Base-by-base conservation (phyloP, 495 filamentous ascomycete genomes). In the Neurospora intermedia region DNA sequence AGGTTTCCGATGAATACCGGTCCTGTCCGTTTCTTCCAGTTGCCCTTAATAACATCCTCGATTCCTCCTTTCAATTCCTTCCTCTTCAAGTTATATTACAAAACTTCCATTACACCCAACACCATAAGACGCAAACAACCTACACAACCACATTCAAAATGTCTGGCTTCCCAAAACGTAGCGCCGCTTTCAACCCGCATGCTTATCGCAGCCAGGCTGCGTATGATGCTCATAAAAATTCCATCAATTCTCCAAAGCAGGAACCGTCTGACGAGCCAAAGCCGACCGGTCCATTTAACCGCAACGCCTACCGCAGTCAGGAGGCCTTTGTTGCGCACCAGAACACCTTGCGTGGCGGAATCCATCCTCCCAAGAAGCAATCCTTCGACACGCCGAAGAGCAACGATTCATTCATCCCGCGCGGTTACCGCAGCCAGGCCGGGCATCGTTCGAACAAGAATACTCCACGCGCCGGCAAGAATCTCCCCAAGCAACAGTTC, bases 381-480 rank as follows among this genome's bases (percentile, higher is more conserved):
- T 0, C 16, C 6, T 0, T 16, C 16, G 16, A 43, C 43, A 8
- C 18, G 2, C 43, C 6, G 43, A 43, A 43, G 43, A 1, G 15
- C 1, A 42, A 16, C 41, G 15, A 1, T 18, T 2, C 43, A 2
- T 43, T 43, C 43, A 43, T 18, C 16, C 43, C 6, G 18, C 43
- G 7, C 16, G 35, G 35, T 38, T 38, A 38, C 35, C 2, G 4
- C 35, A 6, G 5, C 16, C 43, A 43, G 6, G 15, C 42, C 16
- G 15, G 15, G 6, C 6, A 0, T 18, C 4, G 8, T 6, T 8
- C 16, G 7, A 18, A 45, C 43, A 18, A 45, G 43, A 45, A 45
- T 2, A 1, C 2, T 45, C 0, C 16, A 1, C 43, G 16, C 6
- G 16, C 6, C 43, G 0, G 43, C 16, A 43, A 0, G 6, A 1